Conservation (phyloP, 1,284 basidiomycete species). For the Paramarasmius palmivorus region DNA sequence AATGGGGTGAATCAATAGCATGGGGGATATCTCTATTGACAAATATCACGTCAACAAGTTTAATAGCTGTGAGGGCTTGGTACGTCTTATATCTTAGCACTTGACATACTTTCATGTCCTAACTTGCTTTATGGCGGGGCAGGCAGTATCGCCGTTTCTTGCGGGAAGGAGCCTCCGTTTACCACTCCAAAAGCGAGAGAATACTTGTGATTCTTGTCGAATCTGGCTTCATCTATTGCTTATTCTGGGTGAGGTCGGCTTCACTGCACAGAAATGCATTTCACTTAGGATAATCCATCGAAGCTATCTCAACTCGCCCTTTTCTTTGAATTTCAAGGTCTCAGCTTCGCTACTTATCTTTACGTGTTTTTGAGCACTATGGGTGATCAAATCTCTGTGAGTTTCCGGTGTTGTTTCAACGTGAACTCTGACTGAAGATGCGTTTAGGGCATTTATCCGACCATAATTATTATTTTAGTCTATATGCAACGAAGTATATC, state of each 20-base stretch:
- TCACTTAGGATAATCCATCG: not conserved
- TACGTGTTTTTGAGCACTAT: slow-evolving; percentile 2
- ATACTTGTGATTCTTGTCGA: slow-evolving; percentile 8
- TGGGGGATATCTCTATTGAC: slow-evolving; percentile 12
- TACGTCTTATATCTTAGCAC: not conserved
- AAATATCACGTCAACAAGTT: slow-evolving; percentile 5
- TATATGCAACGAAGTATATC: slow-evolving; percentile 8
- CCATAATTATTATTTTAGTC: slow-evolving; percentile 10
- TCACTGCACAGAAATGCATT: not conserved
- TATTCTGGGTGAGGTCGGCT: slow-evolving; percentile 6
- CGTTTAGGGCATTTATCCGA: slow-evolving; percentile 9
- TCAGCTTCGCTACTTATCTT: not conserved
- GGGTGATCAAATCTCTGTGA: slow-evolving; percentile 12
- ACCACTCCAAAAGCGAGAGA: not conserved
- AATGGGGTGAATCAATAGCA: slow-evolving; percentile 9
- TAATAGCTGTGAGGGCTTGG: slow-evolving; percentile 11
- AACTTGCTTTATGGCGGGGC: not conserved
- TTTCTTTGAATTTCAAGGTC: not conserved
- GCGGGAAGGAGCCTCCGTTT: not conserved
- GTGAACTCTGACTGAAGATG: not conserved
- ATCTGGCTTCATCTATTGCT: slow-evolving; percentile 13
- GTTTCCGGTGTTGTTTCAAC: not conserved
- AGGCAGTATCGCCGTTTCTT: not conserved
- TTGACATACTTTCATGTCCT: not conserved
- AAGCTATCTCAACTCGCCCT: slow-evolving; percentile 8